Percentiles rank a stretch among this genome's conserved stretches.
phyloP scores from a whole-genome alignment of 2,329 filamentous ascomycete genomes.

The Fusarium concolor region DNA sequence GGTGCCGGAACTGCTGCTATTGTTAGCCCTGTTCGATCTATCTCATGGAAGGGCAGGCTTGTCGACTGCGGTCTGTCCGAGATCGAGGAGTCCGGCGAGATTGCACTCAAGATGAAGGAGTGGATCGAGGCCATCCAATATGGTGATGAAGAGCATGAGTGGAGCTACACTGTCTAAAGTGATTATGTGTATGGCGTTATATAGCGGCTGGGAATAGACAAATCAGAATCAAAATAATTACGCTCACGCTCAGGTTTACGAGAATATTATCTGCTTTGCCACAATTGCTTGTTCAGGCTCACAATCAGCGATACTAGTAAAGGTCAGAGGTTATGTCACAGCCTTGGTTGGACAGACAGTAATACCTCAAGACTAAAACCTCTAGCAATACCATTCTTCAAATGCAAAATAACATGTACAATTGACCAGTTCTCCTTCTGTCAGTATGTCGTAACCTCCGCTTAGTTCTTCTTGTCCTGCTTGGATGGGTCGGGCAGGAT shows the following conservation, averaged over 20 bases:
- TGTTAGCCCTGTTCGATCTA: slow-evolving; percentile 88
- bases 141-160: slow-evolving; percentile 89
- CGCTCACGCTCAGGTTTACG: slow-evolving; percentile 14
- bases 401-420: slow-evolving; percentile 41
- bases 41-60: slow-evolving; percentile 85
- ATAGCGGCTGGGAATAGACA: slow-evolving; percentile 34
- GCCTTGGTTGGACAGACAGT: slow-evolving; percentile 27
- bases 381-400: slow-evolving; percentile 47
- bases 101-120: slow-evolving; percentile 88
- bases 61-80: slow-evolving; percentile 86
- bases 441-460: slow-evolving; percentile 29
- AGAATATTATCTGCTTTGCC: slow-evolving; percentile 19
- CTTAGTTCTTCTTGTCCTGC: slow-evolving; percentile 66
- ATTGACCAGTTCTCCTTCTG: slow-evolving; percentile 29
- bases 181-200: slow-evolving; percentile 29
- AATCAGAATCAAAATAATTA: slow-evolving; percentile 31
- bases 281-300: slow-evolving; percentile 31
- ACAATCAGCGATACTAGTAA: slow-evolving; percentile 23
- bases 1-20: slow-evolving; percentile 94
- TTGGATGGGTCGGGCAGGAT: slow-evolving; percentile 82
- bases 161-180: slow-evolving; percentile 72
- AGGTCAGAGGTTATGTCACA: slow-evolving; percentile 16
- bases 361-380: slow-evolving; percentile 29
- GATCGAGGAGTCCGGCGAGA: slow-evolving; percentile 85
- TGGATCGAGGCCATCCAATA: slow-evolving; percentile 98